phyloP scores from a whole-genome alignment of 192 early-diverging fungal species.

The Pilaira anomala region DNA sequence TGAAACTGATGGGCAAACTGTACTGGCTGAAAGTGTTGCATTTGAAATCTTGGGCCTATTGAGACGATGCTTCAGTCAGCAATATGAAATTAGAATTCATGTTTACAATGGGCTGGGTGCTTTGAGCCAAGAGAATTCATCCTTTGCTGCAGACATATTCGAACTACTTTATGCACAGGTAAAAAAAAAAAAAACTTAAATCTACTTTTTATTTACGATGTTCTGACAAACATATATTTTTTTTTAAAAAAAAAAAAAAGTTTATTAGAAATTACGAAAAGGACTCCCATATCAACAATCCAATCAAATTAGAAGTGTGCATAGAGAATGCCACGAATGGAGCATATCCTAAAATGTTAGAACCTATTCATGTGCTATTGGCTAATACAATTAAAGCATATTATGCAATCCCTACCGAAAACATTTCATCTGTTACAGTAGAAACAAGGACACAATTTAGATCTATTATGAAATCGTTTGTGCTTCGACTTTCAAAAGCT shows the following conservation, averaged over 20 bases:
- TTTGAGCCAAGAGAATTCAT: slow-evolving; percentile 37
- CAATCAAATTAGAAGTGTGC: slow-evolving; percentile 28
- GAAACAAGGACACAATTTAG: not conserved
- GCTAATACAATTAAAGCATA: slow-evolving; percentile 12
- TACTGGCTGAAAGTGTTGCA: slow-evolving; percentile 17
- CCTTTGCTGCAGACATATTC: slow-evolving; percentile 45
- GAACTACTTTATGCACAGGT: slow-evolving; percentile 51
- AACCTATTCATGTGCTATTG: slow-evolving; percentile 44
- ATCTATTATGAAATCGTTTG: slow-evolving; percentile 5
- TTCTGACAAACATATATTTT: not conserved
- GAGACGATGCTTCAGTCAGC: slow-evolving; percentile 68
- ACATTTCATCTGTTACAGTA: not conserved
- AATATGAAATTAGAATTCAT: slow-evolving; percentile 53
- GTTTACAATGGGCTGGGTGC: slow-evolving; percentile 55
- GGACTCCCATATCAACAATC: slow-evolving; percentile 23
- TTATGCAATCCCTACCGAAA: not conserved
- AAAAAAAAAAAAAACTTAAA: too few relatives aligned
- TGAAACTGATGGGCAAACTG: slow-evolving; percentile 19
- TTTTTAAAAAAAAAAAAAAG: too few relatives aligned
- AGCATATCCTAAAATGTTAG: slow-evolving; percentile 39
- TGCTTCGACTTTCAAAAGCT: slow-evolving; percentile 41
- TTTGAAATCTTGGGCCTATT: slow-evolving; percentile 60
- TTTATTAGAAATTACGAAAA: slow-evolving; percentile 43
- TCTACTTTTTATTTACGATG: not conserved
- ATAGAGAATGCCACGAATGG: slow-evolving; percentile 19